A percentile compares a stretch with the other conserved stretches of the same genome.
phyloP scores from a whole-genome alignment of 2,329 filamentous ascomycete species.

The Canariomyces notabilis region DNA sequence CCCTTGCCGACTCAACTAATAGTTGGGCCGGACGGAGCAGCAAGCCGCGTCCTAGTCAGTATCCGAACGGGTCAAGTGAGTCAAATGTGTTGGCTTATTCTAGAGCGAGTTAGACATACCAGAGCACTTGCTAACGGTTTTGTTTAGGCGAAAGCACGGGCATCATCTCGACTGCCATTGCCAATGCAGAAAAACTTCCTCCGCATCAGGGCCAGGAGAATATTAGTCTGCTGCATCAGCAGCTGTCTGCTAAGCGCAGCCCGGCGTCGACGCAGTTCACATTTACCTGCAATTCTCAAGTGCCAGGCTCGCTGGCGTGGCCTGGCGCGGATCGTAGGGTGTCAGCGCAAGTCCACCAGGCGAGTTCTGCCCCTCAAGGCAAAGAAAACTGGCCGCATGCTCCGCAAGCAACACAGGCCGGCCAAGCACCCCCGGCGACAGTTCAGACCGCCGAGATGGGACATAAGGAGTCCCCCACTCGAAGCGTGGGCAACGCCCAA shows the following conservation, averaged over 20 bases:
- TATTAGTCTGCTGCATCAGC: slow-evolving; percentile 70
- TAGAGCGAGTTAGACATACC: too few species aligned
- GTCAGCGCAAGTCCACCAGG: slow-evolving; percentile 10
- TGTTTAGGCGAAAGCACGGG: slow-evolving; percentile 55
- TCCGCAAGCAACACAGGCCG: slow-evolving; percentile 16
- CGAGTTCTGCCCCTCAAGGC: slow-evolving; percentile 4
- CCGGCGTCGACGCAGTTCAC: slow-evolving; percentile 86
- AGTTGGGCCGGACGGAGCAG: slow-evolving; percentile 48
- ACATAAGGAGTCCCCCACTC: slow-evolving; percentile 13
- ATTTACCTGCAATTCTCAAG: slow-evolving; percentile 90
- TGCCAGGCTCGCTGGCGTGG: slow-evolving; percentile 72
- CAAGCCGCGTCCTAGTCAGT: slow-evolving; percentile 42
- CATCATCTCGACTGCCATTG: slow-evolving; percentile 89
- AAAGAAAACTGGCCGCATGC: slow-evolving; percentile 18
- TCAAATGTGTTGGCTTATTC: slow-evolving; percentile 17
- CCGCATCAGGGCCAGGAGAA: slow-evolving; percentile 68
- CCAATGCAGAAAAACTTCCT: slow-evolving; percentile 71
- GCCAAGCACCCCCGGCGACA: slow-evolving; percentile 11
- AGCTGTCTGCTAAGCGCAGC: slow-evolving; percentile 52
- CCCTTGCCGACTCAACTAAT: slow-evolving; percentile 54
- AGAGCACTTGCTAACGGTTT: too few species aligned
- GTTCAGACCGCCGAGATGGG: slow-evolving; percentile 7
- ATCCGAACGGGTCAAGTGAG: slow-evolving; percentile 45
- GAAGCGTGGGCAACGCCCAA: slow-evolving; percentile 4
- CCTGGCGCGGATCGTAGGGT: slow-evolving; percentile 48